Evolutionary conservation across 1,139 yeast species (phyloP), one percentile per base, ranked within the genome.

Genomic region (Saccharomyces hybrid): DNA sequence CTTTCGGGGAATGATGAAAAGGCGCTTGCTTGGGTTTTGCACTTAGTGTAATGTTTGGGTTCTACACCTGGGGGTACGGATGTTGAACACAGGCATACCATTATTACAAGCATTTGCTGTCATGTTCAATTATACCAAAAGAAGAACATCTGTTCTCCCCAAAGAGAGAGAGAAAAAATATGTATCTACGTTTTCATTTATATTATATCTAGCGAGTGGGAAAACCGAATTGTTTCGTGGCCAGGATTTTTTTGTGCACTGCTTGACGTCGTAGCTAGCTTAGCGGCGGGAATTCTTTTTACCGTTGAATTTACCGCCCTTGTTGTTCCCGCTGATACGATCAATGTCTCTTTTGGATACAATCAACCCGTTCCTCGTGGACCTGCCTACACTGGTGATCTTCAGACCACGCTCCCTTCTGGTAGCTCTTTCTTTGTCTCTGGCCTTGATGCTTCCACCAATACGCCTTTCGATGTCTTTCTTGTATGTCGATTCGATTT

Each of bases 341-440:
- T 77, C 81, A 55, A 89, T 84, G 51, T 91, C 97, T 14, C 73
- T 73, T 59, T 82, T 80, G 11, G 90, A 81, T 32, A 91, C 79
- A n/a, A 84, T 77, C 60, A 91, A 75, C 3, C 98, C 98, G 62
- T 88, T 86, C 62, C 86, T 77, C 0, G 97, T 89, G 34, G 84
- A 80, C 65, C 77, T 81, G 27, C 99, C 99, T 44, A 91, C 81
- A 23, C 83, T 77, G 60, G 86, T 78, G 59, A 93, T 85, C 70
- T 84, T 81, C 59, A 91, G 77, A 1, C 98, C 98, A 57, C 88
- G 78, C 63, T 88, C 86, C 68, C 96, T 78, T 55, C 76, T 61
- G 27, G 61, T 63, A 67, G 69, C 60, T 64, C 71, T 46, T 54
- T 55, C 44, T 79, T 50, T 50, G 32, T 67, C 69, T 31, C 61